Conservation (phyloP, 1,139 yeast genomes). For the Saccharomyces hybrid region DNA sequence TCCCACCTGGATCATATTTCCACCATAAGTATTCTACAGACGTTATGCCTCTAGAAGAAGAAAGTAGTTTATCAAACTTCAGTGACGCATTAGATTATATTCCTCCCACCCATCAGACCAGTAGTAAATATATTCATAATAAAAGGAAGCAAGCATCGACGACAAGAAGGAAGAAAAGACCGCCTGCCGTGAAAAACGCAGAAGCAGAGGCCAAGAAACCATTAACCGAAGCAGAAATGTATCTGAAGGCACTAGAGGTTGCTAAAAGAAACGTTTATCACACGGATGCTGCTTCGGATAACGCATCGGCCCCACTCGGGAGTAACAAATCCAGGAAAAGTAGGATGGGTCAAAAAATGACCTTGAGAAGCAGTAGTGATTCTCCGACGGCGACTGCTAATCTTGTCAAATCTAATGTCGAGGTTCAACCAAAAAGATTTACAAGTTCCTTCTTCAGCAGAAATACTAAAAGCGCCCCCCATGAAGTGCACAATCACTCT, state of each 20-base stretch:
- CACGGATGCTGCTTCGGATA: conserved; percentile 1
- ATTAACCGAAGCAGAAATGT: conserved; percentile 30
- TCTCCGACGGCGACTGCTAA: neutral
- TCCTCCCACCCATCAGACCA: conserved; percentile 7
- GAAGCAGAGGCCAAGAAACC: conserved; percentile 8
- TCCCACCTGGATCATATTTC: neutral
- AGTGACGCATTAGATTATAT: conserved; percentile 25
- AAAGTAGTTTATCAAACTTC: conserved; percentile 25
- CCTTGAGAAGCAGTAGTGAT: conserved; percentile 12
- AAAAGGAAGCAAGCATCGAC: conserved; percentile 1
- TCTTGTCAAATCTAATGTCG: neutral
- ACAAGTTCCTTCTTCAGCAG: neutral
- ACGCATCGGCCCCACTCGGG: neutral
- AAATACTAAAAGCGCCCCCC: neutral
- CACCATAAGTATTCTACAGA: conserved; percentile 3
- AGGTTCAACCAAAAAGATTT: neutral
- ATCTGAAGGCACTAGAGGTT: conserved; percentile 28
- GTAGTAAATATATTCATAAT: neutral
- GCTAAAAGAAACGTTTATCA: conserved; percentile 30
- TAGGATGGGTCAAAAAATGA: conserved; percentile 20
- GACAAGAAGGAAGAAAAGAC: neutral
- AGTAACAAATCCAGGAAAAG: conserved; percentile 8
- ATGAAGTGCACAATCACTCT: neutral
- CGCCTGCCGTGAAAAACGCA: neutral
- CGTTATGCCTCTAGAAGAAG: conserved; percentile 17